Base-by-base conservation (phyloP, 1,284 basidiomycete genomes). In the Malassezia sp. region DNA sequence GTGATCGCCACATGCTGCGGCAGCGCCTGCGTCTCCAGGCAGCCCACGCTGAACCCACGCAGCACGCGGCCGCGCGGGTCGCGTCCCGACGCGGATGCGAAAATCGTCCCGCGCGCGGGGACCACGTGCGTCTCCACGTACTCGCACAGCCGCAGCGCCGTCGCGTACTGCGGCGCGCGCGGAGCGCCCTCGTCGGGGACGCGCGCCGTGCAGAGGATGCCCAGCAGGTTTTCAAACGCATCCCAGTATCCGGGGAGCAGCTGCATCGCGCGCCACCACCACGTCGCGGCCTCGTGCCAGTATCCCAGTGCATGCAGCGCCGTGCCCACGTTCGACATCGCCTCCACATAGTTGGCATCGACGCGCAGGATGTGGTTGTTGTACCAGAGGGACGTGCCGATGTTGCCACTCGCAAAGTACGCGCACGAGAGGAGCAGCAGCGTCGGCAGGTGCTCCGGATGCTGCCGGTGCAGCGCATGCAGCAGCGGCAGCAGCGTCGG, bases 251-350 rank as follows among this genome's bases (percentile, higher is more conserved):
- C 68, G 11, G 75, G 75, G 23, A 72, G 60, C 7, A 74, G 50
- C 37, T 67, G 63, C 38, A 76, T 67, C 8, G 75, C 75, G 37
- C 69, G 70, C 71, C 71, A 72, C 74, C 74, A 76, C 74, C 74
- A 75, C 21, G 53, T 56, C 49, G 75, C 71, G 1, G 75, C 75
- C 32, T 74, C 72, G 5, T 56, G 45, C 47, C 62, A 63, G 7
- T 63, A 59, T 39, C 73, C 66, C 45, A 74, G 58, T 5, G 74
- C 73, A 17, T 74, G 71, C 39, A 75, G 61, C 5, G 76, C 74
- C 7, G 75, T 76, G 5, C 77, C 77, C 30, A 78, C 74, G 53
- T 78, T 78, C 44, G 72, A 52, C 56, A 69, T 67, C 36, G 56
- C 57, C 53, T 67, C 57, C 38, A 75, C 74, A 49, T 74, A 75